These are phyloP conservation scores for Stephanodiscus triporus DNA, from an alignment of 108 stramenopile genomes.

Conservation along the genomic window DNA sequence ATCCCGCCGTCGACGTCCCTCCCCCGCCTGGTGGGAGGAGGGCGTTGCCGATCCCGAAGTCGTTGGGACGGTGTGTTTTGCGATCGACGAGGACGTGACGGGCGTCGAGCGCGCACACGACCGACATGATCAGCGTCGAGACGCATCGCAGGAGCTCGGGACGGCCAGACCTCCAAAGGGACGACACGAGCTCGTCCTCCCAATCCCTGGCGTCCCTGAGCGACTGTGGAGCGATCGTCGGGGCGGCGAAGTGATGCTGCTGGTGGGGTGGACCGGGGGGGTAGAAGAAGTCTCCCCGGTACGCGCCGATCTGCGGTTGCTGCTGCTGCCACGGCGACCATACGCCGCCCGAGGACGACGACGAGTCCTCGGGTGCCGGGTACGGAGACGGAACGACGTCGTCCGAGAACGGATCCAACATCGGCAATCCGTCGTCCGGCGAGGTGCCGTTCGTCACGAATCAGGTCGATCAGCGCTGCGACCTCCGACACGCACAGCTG, in stretches of 20 bases:
- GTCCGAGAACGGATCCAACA: constrained; percentile 61
- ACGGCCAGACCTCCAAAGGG: constrained; percentile 54
- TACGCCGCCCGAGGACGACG: not conserved
- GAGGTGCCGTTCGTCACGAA: constrained; percentile 59
- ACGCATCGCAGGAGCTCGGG: constrained; percentile 66
- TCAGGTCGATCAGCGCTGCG: constrained; percentile 63
- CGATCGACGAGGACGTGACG: constrained; percentile 65
- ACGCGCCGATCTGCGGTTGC: constrained; percentile 9
- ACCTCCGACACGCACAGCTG: constrained; percentile 69
- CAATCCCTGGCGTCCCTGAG: constrained; percentile 64
- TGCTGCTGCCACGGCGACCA: constrained; percentile 21
- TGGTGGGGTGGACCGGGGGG: not conserved
- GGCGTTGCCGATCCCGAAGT: constrained; percentile 69
- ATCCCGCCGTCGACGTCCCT: constrained; percentile 5
- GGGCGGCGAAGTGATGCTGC: not conserved
- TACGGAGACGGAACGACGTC: constrained; percentile 67
- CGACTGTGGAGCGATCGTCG: constrained; percentile 25
- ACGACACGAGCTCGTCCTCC: constrained; percentile 67
- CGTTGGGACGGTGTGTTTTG: constrained; percentile 55
- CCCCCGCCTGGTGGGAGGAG: constrained; percentile 53
- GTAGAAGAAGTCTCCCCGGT: constrained; percentile 19
- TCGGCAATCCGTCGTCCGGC: constrained; percentile 41
- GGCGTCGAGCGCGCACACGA: constrained; percentile 68
- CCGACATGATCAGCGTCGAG: constrained; percentile 58
- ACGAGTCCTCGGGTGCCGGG: constrained; percentile 16